Evolutionary conservation across 192 early-diverging fungal genomes (phyloP), one percentile per base, ranked within the genome.

Genomic region (Thoreauomyces humboldtii): DNA sequence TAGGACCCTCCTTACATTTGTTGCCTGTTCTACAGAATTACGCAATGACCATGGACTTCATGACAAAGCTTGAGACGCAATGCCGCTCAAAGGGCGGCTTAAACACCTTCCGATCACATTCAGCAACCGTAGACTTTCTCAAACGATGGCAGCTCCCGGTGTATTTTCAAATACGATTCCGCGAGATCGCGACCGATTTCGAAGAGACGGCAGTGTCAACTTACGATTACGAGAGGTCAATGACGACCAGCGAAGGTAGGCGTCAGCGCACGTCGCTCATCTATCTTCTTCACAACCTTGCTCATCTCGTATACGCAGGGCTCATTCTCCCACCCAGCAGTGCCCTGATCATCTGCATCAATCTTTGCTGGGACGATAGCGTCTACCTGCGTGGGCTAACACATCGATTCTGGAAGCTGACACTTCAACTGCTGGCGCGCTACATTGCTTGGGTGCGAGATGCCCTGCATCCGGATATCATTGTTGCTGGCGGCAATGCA

Each of bases 81-180:
- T 72, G 65, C 21, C 25, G 62, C 6, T 61, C 51, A 25, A 46
- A 35, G 22, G 7, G 34, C 7, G 17, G n/a, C 2, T 29, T 81
- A 21, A n/a, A 38, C 0, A 25, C 43, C 19, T 59, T 81, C 11
- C 51, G 79, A 9, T 41, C 22, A 14, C 66, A 70, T 43, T 47
- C 60, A 0, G n/a, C 59, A 0, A 71, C 70, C 14, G 34, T 66
- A 4, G 76, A 73, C 9, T 78, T 79, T 56, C 57, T 78, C 53
- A 74, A 70, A 44, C 65, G 67, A 47, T 81, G 79, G 79, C 72
- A 81, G 31, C 37, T 81, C 17, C 33, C 61, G 9, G 67, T 76
- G 27, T 81, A 81, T 38, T 79, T 72, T 53, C 70, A 73, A 48
- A 74, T 81, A 6, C 57, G 79, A 34, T 63, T 67, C 22, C 73